Conservation (phyloP, 768 basidiomycete species). For the Asterophora parasitica region DNA sequence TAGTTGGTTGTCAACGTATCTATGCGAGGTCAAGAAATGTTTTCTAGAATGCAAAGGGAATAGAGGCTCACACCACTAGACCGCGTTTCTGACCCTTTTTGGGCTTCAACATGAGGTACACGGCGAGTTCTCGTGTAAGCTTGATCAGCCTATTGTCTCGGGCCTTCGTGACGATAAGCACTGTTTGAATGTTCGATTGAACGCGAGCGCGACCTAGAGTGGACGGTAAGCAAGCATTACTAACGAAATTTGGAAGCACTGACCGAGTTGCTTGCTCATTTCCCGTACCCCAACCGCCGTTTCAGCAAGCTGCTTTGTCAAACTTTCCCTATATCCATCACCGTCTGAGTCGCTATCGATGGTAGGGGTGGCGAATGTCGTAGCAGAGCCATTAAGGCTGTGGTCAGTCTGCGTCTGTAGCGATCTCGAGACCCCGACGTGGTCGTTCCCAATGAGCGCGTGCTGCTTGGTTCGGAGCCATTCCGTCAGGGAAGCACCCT, state of each 20-base stretch:
- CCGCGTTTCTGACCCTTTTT: slow-evolving; percentile 62
- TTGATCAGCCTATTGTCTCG: slow-evolving; percentile 95
- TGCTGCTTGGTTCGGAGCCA: slow-evolving; percentile 55
- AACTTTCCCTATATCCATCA: slow-evolving; percentile 66
- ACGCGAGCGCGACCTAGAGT: slow-evolving; percentile 83
- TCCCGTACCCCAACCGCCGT: slow-evolving; percentile 96
- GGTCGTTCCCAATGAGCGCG: slow-evolving; percentile 26
- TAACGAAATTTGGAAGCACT: slow-evolving; percentile 18
- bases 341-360: slow-evolving; percentile 47
- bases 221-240: slow-evolving; percentile 1
- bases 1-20: slow-evolving; percentile 94
- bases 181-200: slow-evolving; percentile 83
- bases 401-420: slow-evolving; percentile 29
- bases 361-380: slow-evolving; percentile 19
- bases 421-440: slow-evolving; percentile 49
- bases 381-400: slow-evolving; percentile 13
- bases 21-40: slow-evolving; percentile 24
- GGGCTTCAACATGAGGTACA: slow-evolving; percentile 93
- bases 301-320: slow-evolving; percentile 92
- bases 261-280: slow-evolving; percentile 98
- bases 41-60: slow-evolving; percentile 1
- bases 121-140: slow-evolving; percentile 87
- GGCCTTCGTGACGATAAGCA: slow-evolving; percentile 96
- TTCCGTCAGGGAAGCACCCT: slow-evolving; percentile 70
- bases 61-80: slow-evolving; percentile 67